Evolutionary conservation across 352 stramenopile species (phyloP), one percentile per base, ranked within the genome.

Genomic region (Globisporangium alternatum): DNA sequence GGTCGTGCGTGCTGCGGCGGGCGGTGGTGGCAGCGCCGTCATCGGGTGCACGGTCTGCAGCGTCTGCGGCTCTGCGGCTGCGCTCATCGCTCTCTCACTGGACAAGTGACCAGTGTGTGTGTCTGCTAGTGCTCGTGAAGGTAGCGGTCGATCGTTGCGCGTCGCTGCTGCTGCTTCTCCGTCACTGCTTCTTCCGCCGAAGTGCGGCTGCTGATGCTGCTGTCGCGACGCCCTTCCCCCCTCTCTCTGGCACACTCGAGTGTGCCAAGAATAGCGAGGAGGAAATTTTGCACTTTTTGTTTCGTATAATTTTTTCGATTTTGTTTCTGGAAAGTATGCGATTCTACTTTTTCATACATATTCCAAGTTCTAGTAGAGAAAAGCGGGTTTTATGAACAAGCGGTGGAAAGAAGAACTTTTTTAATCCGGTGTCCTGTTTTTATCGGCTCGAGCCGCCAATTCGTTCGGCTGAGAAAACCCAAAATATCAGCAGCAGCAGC

Each of bases 31-130:
- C 5, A 53, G 35, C 25, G 54, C 15, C 56, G 54, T 17, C 55
- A 68, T 63, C 19, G 63, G 63, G 30, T 68, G 63, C 49, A 68
- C 63, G 2, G 41, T 41, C 55, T 64, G 57, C 19, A 44, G 17
- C 30, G 49, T 51, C 56, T 60, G 63, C 47, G 53, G 55, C 31
- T 68, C 63, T 5, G 45, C 52, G 12, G 48, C n/a, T 47, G 59
- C 44, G 44, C 62, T 68, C 62, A 68, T 68, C 47, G 28, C 51
- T 37, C 43, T 1, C 19, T 3, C 12, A 41, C n/a, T 22, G 15
- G 2, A 37, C 1, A 28, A 28, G 25, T 2, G 25, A 28, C 25
- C 25, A 28, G 25, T 28, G 25, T 37, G 9, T 7, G 19, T 37
- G 12, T 54, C 47, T 55, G 6, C 19, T n/a, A 19, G 13, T 56